Percentiles rank a stretch among this genome's conserved stretches.
These are phyloP conservation scores for Microcos paniculata DNA, from an alignment of 345 rosid genomes.

Conservation along the genomic window DNA sequence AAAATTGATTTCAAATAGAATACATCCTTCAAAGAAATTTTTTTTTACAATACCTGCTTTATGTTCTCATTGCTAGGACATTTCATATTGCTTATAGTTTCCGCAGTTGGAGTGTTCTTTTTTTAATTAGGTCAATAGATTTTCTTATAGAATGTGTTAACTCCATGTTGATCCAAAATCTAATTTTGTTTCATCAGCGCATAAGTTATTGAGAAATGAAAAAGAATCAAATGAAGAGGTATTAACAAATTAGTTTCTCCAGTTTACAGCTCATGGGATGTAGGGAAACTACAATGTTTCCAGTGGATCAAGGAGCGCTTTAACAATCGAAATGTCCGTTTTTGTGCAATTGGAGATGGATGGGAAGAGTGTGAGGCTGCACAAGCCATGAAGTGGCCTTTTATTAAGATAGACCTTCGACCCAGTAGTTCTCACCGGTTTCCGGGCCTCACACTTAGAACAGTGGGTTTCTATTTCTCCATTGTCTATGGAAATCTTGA, in stretches of 20 bases:
- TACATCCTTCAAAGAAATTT: no score
- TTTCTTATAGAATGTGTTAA: no score
- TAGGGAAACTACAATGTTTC: constrained; percentile 73
- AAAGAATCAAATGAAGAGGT: not conserved
- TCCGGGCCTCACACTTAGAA: constrained; percentile 75
- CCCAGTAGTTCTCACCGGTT: constrained; percentile 68
- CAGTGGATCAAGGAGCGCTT: constrained; percentile 69
- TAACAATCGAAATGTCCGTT: constrained; percentile 41
- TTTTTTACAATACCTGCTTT: no score
- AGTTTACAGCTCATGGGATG: constrained; percentile 89
- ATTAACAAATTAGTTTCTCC: not conserved
- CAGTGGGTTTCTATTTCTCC: constrained; percentile 58
- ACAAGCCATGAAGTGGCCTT: constrained; percentile 84
- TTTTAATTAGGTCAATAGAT: no score
- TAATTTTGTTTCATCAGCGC: no score
- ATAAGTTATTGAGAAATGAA: not conserved
- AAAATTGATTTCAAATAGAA: not conserved
- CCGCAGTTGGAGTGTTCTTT: no score
- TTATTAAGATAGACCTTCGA: constrained; percentile 64
- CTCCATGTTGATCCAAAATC: no score
- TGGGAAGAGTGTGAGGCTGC: constrained; percentile 94
- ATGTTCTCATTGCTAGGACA: no score
- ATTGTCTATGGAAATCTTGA: constrained; percentile 30
- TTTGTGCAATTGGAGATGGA: constrained; percentile 82
- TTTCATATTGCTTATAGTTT: no score